phyloP scores from a whole-genome alignment of 1,139 yeast genomes.

The Nakaseomyces uthaithaninus region DNA sequence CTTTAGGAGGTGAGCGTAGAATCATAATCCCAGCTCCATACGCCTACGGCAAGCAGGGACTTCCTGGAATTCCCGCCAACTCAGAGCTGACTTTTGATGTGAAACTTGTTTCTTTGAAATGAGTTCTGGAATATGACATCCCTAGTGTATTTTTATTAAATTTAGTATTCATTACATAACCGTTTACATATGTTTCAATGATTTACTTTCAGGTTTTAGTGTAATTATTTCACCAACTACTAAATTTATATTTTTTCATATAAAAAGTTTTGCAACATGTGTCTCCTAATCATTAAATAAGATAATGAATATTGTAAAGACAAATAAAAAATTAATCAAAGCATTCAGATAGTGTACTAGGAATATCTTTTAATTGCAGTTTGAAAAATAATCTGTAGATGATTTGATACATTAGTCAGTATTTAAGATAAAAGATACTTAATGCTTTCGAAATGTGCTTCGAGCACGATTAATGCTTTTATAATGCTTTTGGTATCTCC shows the following conservation, averaged over 20 bases:
- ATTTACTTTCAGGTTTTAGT: background rate
- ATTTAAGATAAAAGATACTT: slow-evolving; percentile 12
- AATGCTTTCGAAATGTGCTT: slow-evolving; percentile 21
- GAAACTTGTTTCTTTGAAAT: slow-evolving; percentile 84
- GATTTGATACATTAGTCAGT: background rate
- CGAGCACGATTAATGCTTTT: slow-evolving; percentile 25
- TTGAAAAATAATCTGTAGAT: too few relatives aligned
- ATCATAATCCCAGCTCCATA: slow-evolving; percentile 90
- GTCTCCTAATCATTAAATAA: background rate
- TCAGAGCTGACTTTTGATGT: slow-evolving; percentile 94
- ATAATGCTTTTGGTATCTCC: slow-evolving; percentile 28
- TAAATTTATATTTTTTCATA: background rate
- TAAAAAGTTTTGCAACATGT: background rate
- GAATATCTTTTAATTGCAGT: too few relatives aligned
- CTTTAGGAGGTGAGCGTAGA: slow-evolving; percentile 98
- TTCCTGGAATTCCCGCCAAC: slow-evolving; percentile 97
- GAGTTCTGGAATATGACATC: too few relatives aligned
- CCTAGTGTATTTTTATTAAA: too few relatives aligned
- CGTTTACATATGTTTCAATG: background rate
- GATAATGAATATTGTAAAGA: background rate
- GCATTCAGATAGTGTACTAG: too few relatives aligned
- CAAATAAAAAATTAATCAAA: background rate
- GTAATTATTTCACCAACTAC: too few relatives aligned
- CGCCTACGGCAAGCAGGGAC: slow-evolving; percentile 90
- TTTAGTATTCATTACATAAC: background rate